These are phyloP conservation scores for Pulveroboletus ravenelii DNA, from an alignment of 768 basidiomycete genomes.

Conservation along the genomic window DNA sequence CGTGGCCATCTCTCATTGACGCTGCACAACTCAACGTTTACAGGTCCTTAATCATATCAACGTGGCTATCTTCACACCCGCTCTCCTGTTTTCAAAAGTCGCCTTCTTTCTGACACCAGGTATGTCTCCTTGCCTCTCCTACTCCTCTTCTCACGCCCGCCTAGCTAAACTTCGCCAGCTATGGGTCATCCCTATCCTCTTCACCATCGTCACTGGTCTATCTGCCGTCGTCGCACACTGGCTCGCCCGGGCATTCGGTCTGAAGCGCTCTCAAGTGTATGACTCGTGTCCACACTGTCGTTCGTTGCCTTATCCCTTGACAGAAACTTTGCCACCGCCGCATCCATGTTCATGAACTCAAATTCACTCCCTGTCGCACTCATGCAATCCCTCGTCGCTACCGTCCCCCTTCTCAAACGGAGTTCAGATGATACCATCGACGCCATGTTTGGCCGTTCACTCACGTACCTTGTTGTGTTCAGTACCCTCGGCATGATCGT, in stretches of 20 bases:
- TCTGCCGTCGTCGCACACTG: slow-evolving; percentile 66
- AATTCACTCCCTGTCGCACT: slow-evolving; percentile 94
- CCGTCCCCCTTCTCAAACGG: slow-evolving; percentile 83
- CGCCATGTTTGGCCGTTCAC: slow-evolving; percentile 86
- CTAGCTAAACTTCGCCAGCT: slow-evolving; percentile 72
- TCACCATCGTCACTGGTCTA: slow-evolving; percentile 65
- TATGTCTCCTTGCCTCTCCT: slow-evolving; percentile 22
- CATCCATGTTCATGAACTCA: slow-evolving; percentile 89
- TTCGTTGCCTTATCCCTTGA: background rate
- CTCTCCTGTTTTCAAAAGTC: slow-evolving; percentile 89
- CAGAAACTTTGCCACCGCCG: slow-evolving; percentile 76
- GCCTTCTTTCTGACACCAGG: slow-evolving; percentile 87
- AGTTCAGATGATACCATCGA: slow-evolving; percentile 72
- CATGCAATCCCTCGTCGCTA: slow-evolving; percentile 83
- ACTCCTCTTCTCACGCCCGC: background rate
- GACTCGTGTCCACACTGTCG: slow-evolving; percentile 12
- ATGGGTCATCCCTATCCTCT: slow-evolving; percentile 85
- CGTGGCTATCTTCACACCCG: slow-evolving; percentile 84
- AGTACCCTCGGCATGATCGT: slow-evolving; percentile 96
- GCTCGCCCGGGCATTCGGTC: slow-evolving; percentile 57
- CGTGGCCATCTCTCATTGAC: background rate
- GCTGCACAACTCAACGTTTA: background rate
- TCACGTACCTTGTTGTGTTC: slow-evolving; percentile 88
- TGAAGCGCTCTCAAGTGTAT: slow-evolving; percentile 75
- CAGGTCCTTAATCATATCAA: slow-evolving; percentile 80